Conservation (phyloP, 352 stramenopile species). For the Stramenopiles sp. region DNA sequence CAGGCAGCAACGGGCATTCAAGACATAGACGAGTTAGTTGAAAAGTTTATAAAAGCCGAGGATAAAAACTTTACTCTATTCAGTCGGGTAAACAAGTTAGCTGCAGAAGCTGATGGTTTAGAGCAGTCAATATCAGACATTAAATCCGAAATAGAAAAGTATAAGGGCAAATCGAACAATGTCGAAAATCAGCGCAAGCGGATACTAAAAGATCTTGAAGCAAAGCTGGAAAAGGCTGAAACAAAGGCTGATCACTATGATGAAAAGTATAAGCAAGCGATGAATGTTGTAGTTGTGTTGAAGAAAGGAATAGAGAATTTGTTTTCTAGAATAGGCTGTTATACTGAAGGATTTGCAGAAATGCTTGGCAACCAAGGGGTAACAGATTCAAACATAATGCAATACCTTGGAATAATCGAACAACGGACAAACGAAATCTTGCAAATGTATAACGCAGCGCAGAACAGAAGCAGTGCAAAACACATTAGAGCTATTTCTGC, state of each 20-base stretch:
- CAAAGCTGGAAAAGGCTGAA: conserved; percentile 26
- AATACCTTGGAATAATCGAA: conserved; percentile 79
- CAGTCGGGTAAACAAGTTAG: conserved; percentile 81
- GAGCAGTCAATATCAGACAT: conserved; percentile 28
- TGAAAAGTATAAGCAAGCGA: conserved; percentile 52
- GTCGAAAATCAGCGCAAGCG: conserved; percentile 34
- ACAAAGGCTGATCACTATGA: conserved; percentile 34
- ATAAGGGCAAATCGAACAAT: conserved; percentile 35
- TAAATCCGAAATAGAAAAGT: conserved; percentile 34
- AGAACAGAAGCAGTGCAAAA: conserved; percentile 12
- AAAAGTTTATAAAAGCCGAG: conserved; percentile 80
- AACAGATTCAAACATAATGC: conserved; percentile 80
- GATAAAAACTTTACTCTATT: conserved; percentile 89
- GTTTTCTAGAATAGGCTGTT: conserved; percentile 56
- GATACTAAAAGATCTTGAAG: conserved; percentile 31
- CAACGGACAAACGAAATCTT: conserved; percentile 75
- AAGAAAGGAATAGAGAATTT: conserved; percentile 52
- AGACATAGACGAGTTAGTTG: conserved; percentile 70
- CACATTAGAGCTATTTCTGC: neutral
- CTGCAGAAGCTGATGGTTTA: conserved; percentile 65
- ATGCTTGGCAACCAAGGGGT: conserved; percentile 57
- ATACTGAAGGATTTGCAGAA: conserved; percentile 48
- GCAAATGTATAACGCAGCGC: conserved; percentile 46
- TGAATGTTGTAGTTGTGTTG: conserved; percentile 62
- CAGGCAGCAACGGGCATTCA: conserved; percentile 66